These are phyloP conservation scores for Graphilbum sp. DNA, from an alignment of 2,329 filamentous ascomycete genomes.

Conservation along the genomic window DNA sequence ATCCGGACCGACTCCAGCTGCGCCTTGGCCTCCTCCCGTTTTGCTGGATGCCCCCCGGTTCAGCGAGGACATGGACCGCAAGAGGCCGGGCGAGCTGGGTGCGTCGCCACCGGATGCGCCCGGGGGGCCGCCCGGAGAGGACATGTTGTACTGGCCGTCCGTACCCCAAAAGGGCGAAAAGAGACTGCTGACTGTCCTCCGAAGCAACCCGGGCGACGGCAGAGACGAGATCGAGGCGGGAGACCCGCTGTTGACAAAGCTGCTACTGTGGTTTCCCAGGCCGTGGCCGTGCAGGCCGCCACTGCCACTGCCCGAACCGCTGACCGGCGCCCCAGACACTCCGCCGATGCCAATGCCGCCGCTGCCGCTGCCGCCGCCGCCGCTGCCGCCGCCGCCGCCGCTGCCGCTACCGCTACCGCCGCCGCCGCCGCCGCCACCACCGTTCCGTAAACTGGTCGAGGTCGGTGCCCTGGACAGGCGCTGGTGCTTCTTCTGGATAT, in stretches of 20 bases:
- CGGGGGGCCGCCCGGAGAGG: not conserved
- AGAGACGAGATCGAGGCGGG: slow-evolving; percentile 23
- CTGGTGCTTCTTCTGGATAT: slow-evolving; percentile 41
- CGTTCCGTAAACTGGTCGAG: not conserved
- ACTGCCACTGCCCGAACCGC: not conserved
- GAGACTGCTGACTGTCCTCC: slow-evolving; percentile 46
- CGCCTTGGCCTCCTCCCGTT: slow-evolving; percentile 5
- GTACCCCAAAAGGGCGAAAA: slow-evolving; percentile 39
- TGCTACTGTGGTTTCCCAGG: not conserved
- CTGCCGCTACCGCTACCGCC: no score
- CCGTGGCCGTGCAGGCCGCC: not conserved
- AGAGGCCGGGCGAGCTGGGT: slow-evolving; percentile 16
- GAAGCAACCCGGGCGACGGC: slow-evolving; percentile 40
- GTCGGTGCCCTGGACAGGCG: slow-evolving; percentile 28
- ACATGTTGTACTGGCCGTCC: slow-evolving; percentile 15
- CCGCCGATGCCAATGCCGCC: no score
- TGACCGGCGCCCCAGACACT: not conserved
- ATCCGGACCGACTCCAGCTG: slow-evolving; percentile 22
- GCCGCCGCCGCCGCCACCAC: no score
- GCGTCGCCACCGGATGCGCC: slow-evolving; percentile 4
- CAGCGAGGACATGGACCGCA: slow-evolving; percentile 18
- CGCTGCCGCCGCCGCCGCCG: no score
- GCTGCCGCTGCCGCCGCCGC: no score
- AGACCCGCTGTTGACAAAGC: not conserved
- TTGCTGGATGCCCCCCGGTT: slow-evolving; percentile 4